A percentile compares a stretch with the other conserved stretches of the same genome.
phyloP scores from a whole-genome alignment of 768 basidiomycete species.

The Suillus weaverae region DNA sequence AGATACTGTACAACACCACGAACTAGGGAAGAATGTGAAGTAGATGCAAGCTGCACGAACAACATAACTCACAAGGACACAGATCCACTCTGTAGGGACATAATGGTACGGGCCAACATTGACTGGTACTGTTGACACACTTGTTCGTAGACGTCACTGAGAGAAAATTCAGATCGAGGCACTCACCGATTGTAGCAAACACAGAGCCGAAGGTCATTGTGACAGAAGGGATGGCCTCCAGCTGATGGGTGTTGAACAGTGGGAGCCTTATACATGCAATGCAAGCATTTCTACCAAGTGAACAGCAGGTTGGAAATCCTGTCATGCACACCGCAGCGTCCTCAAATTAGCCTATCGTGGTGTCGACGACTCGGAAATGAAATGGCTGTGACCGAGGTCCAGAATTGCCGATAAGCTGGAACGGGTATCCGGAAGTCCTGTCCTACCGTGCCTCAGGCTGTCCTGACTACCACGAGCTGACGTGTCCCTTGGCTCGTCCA shows the following conservation, averaged over 20 bases:
- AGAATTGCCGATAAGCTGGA: neutral
- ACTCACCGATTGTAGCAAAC: neutral
- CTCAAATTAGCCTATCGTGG: neutral
- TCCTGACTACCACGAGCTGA: neutral
- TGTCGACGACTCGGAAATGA: neutral
- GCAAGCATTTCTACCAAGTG: neutral
- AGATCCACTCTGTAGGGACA: conserved; percentile 39
- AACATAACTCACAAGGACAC: conserved; percentile 22
- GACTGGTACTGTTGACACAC: neutral
- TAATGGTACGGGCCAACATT: conserved; percentile 35
- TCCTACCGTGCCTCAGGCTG: neutral
- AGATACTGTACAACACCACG: conserved; percentile 41
- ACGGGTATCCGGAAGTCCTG: neutral
- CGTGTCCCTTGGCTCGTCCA: neutral
- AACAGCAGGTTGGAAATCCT: neutral
- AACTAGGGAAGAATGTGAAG: conserved; percentile 20
- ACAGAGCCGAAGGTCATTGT: neutral
- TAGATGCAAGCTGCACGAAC: neutral
- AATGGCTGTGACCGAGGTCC: neutral
- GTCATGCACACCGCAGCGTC: neutral
- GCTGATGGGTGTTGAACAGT: neutral
- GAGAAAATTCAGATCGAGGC: neutral
- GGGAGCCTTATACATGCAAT: neutral
- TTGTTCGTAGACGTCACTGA: neutral
- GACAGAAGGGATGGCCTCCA: neutral